These are phyloP conservation scores for Xylaria sp. DNA, from an alignment of 2,329 filamentous ascomycete genomes.

Conservation along the genomic window DNA sequence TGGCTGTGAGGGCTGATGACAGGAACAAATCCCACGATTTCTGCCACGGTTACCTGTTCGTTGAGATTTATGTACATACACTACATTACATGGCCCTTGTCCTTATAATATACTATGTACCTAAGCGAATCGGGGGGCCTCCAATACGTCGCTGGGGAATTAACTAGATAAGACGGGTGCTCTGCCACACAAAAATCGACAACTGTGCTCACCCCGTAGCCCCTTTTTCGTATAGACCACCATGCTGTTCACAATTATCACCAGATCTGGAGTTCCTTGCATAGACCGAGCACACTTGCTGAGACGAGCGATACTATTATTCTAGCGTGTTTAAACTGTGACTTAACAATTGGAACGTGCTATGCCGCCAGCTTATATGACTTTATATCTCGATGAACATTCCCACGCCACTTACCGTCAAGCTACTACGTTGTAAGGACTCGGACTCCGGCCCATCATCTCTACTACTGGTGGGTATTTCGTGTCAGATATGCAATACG, in stretches of 20 bases:
- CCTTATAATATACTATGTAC: neutral
- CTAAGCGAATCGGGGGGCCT: neutral
- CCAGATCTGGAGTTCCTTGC: conserved; percentile 12
- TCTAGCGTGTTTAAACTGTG: neutral
- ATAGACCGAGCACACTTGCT: neutral
- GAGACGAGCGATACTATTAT: neutral
- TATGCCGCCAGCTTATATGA: neutral
- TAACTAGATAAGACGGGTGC: conserved; percentile 1
- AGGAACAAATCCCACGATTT: conserved; percentile 19
- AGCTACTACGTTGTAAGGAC: neutral
- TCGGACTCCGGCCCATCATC: neutral
- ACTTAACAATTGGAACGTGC: neutral
- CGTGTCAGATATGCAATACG: neutral
- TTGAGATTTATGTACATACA: neutral
- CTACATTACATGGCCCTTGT: neutral
- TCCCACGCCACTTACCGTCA: neutral
- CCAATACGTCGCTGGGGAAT: conserved; percentile 1
- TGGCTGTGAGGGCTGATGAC: conserved; percentile 31
- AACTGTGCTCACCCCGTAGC: conserved; percentile 8
- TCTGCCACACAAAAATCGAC: conserved; percentile 19
- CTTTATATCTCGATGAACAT: neutral
- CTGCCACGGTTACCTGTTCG: neutral
- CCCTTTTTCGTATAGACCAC: conserved; percentile 15
- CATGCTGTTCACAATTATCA: conserved; percentile 5
- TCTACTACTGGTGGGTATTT: neutral